Base-by-base conservation (phyloP, 495 filamentous ascomycete genomes). In the Paragyromitra xinjiangensis region DNA sequence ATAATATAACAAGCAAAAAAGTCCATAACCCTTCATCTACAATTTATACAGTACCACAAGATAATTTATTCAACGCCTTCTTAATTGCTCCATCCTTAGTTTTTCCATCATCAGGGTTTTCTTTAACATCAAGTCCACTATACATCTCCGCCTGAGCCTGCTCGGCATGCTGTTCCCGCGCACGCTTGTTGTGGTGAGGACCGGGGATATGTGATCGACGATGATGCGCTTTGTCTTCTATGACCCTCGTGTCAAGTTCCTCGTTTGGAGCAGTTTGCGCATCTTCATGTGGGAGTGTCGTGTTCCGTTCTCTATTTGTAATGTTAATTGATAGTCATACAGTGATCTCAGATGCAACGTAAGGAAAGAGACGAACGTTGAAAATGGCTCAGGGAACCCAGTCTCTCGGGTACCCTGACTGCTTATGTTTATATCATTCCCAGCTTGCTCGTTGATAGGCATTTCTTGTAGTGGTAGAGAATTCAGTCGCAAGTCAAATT, bases 301-400 rank as follows among this genome's bases (percentile, higher is more conserved):
- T 81, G 50, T 82, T 81, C 14, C 71, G 58, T 22, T 64, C 62
- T 37, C 78, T 81, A 11, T 29, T 37, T 19, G 12, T 45, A 37
- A 34, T 53, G 6, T 48, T 62, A 58, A 50, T 69, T 48, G 44
- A 55, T 42, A 29, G 14, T n/a, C 42, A 16, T 22, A 42, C 29
- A 3, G 4, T 3, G 29, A 34, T 34, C 40, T 14, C 62, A 67
- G 16, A 11, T 1, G 56, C 6, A 45, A 24, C 24, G 22, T 24
- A 29, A 6, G 51, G 3, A 6, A n/a, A 22, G 16, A 51, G 4
- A 59, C 63, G 7, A 66, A 79, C 66, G 5, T 24, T 16, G 78
- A 80, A n/a, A 81, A 53, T 6, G 79, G 79, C 16, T 80, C 79
- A 7, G 67, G 68, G 53, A 81, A 81, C 16, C 79, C 78, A 19